Conservation (phyloP, 768 basidiomycete species). For the Trametes punicea region DNA sequence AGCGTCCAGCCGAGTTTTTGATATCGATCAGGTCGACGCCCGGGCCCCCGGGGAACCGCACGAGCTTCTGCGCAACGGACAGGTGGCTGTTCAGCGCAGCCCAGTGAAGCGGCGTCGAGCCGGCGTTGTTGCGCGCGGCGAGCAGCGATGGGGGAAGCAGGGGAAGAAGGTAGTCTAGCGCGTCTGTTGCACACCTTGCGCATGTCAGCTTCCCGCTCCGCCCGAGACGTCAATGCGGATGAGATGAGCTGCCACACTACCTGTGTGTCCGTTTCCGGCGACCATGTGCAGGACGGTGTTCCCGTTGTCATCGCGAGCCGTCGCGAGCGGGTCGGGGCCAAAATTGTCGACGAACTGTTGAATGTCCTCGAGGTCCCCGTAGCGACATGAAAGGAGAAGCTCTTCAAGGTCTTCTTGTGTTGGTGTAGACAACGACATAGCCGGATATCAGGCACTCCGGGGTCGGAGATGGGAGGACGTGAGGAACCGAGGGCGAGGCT, state of each 20-base stretch:
- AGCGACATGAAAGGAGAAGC: constrained; percentile 78
- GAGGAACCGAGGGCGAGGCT: too few relatives aligned
- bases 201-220: constrained; percentile 35
- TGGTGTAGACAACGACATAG: constrained; percentile 13
- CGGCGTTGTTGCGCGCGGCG: constrained; percentile 59
- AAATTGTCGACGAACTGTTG: constrained; percentile 59
- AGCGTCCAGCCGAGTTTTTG: constrained; percentile 68
- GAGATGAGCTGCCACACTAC: constrained; percentile 44
- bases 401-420: constrained; percentile 58
- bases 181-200: constrained; percentile 56
- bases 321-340: constrained; percentile 45
- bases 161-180: constrained; percentile 72
- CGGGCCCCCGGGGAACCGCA: constrained; percentile 53
- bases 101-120: constrained; percentile 91
- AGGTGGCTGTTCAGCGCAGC: constrained; percentile 84
- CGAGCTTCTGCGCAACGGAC: constrained; percentile 52
- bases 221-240: constrained; percentile 1
- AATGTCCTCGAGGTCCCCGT: constrained; percentile 83
- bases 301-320: constrained; percentile 66
- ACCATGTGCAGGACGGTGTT: constrained; percentile 87
- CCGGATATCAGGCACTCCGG: not conserved
- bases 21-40: constrained; percentile 70
- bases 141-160: constrained; percentile 51
- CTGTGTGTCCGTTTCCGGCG: constrained; percentile 83
- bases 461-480: not conserved